These are phyloP conservation scores for Chalaropsis thielavioides DNA, from an alignment of 2,329 filamentous ascomycete genomes.

Conservation along the genomic window DNA sequence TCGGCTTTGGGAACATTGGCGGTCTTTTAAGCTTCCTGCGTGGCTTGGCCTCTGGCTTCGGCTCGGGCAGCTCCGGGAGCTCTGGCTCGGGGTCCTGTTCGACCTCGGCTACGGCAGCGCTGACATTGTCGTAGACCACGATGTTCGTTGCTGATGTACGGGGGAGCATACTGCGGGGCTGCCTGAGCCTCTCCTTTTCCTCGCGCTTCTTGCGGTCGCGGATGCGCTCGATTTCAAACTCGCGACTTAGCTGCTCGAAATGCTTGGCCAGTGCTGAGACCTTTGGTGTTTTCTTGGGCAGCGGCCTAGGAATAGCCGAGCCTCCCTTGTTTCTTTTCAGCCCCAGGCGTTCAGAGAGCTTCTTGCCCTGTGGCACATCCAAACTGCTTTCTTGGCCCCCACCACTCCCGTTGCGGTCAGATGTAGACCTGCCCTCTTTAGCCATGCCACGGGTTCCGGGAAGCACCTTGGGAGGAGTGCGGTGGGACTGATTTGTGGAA, in stretches of 20 bases:
- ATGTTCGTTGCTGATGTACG: slow-evolving; percentile 85
- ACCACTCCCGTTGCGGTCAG: background rate
- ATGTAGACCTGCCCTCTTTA: background rate
- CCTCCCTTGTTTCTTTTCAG: slow-evolving; percentile 47
- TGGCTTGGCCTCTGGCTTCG: slow-evolving; percentile 3
- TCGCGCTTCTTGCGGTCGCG: slow-evolving; percentile 71
- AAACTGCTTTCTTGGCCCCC: background rate
- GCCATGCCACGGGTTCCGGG: background rate
- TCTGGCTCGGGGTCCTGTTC: slow-evolving; percentile 29
- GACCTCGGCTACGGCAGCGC: slow-evolving; percentile 78
- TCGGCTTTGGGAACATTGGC: slow-evolving; percentile 12
- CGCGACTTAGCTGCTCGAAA: slow-evolving; percentile 89
- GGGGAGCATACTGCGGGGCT: slow-evolving; percentile 66
- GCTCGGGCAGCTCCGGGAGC: slow-evolving; percentile 2
- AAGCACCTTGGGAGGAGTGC: slow-evolving; percentile 6
- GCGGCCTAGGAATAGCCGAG: slow-evolving; percentile 82
- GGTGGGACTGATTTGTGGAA: background rate
- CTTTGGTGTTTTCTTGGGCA: slow-evolving; percentile 59
- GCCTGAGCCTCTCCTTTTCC: slow-evolving; percentile 49
- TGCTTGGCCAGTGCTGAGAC: slow-evolving; percentile 89
- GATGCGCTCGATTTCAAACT: slow-evolving; percentile 89
- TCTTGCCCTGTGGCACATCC: slow-evolving; percentile 33
- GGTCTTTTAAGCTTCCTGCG: slow-evolving; percentile 12
- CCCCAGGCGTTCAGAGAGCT: slow-evolving; percentile 58
- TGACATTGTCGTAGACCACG: slow-evolving; percentile 86